phyloP scores from a whole-genome alignment of 31 red algal species.

The Porphyra umbilicalis region DNA sequence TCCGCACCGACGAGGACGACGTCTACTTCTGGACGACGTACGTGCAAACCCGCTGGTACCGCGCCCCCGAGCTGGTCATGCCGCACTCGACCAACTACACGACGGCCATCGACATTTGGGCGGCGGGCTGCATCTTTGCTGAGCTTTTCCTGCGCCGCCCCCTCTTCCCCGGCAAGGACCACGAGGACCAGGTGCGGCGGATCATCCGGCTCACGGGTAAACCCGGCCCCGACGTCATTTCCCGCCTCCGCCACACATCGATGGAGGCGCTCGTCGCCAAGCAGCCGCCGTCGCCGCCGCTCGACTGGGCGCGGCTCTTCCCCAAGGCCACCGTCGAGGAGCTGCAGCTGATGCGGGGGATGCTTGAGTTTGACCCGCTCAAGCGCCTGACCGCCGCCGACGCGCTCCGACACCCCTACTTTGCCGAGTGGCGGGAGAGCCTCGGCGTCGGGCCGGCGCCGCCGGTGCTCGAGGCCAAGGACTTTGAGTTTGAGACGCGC shows the following conservation, averaged over 20 bases:
- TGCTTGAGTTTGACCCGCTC: conserved; percentile 87
- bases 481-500: conserved; percentile 92
- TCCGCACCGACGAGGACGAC: conserved; percentile 51
- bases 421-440: conserved; percentile 64
- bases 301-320: conserved; percentile 39
- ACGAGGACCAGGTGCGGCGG: conserved; percentile 67
- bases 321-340: conserved; percentile 43
- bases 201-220: conserved; percentile 85
- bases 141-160: conserved; percentile 71
- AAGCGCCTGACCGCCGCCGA: conserved; percentile 53
- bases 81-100: conserved; percentile 72
- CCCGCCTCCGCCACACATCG: conserved; percentile 42
- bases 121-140: conserved; percentile 86
- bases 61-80: conserved; percentile 83
- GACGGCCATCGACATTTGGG: conserved; percentile 85
- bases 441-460: conserved; percentile 63
- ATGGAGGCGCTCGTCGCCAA: conserved; percentile 29
- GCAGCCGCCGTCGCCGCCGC: conserved; percentile 7
- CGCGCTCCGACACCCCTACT: conserved; percentile 82
- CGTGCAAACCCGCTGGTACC: conserved; percentile 73
- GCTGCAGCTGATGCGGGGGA: conserved; percentile 51
- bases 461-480: conserved; percentile 40
- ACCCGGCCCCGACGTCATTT: conserved; percentile 48
- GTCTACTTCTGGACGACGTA: conserved; percentile 76
- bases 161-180: conserved; percentile 60